Conservation (phyloP, 2,329 filamentous ascomycete genomes). For the Exophiala bonariae region DNA sequence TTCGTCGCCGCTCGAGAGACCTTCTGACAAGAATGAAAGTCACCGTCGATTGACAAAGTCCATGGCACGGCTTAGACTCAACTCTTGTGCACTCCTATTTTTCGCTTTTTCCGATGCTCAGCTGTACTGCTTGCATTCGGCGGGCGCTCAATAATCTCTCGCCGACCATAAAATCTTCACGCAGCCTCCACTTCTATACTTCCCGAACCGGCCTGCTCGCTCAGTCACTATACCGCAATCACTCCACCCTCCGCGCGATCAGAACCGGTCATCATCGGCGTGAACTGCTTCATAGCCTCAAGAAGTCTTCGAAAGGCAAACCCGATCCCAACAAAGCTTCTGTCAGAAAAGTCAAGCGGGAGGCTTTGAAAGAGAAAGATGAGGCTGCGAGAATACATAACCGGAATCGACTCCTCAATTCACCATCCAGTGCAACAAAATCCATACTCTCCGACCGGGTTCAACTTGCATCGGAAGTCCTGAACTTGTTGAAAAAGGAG, state of each 20-base stretch:
- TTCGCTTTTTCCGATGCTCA: slow-evolving; percentile 24
- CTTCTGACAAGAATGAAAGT: no score
- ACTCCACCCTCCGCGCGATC: slow-evolving; percentile 24
- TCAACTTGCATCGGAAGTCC: slow-evolving; percentile 69
- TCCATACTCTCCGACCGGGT: slow-evolving; percentile 58
- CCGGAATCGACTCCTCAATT: no score
- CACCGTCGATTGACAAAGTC: no score
- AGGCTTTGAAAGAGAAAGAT: no score
- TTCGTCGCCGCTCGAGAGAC: no score
- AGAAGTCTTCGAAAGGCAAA: not conserved
- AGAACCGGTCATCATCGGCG: slow-evolving; percentile 26
- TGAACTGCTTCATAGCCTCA: slow-evolving; percentile 6
- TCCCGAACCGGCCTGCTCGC: not conserved
- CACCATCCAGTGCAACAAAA: slow-evolving; percentile 8
- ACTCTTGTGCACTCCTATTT: no score
- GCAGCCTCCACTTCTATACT: slow-evolving; percentile 1
- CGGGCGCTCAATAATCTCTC: slow-evolving; percentile 8
- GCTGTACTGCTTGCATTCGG: slow-evolving; percentile 25
- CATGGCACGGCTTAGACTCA: no score
- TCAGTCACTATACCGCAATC: slow-evolving; percentile 6
- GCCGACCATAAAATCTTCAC: not conserved
- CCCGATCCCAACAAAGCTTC: slow-evolving; percentile 5
- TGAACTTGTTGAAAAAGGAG: slow-evolving; percentile 51
- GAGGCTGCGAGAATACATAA: no score
- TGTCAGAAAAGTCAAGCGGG: slow-evolving; percentile 7